Base-by-base conservation (phyloP, 495 filamentous ascomycete genomes). In the Penicillium crystallinum region DNA sequence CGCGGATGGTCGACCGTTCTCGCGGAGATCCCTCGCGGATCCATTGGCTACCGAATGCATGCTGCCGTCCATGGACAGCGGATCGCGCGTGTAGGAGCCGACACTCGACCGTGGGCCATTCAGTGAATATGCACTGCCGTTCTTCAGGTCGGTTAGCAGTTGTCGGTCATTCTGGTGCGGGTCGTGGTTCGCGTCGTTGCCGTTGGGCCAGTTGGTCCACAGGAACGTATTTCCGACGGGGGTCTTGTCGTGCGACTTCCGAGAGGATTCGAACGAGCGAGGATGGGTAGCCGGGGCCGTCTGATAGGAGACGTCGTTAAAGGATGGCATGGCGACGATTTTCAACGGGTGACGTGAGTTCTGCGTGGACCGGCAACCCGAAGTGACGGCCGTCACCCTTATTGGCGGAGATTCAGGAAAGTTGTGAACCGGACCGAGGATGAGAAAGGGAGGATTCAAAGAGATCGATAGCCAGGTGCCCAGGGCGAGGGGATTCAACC, bases 61-160 rank as follows among this genome's bases (percentile, higher is more conserved):
- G 59, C 78, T 82, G 38, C 71, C 76, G 58, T 81, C 77, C 49
- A 74, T 77, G 36, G 79, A 80, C 39, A 67, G 65, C 54, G 67
- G 62, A 14, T 79, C 77, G 56, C 72, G 74, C 46, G 70, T 78
- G 49, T 78, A 76, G 8, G 75, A 77, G 45, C 72, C 71, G 59
- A 71, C 68, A 54, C 77, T 78, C 14, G 74, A 73, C 22, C 70
- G 72, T 21, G 69, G 72, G 43, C 71, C 73, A 61, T 74, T 75
- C 56, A 77, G 52, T 22, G 77, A 74, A 37, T 75, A 75, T 49
- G 64, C 65, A 60, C 71, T 77, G 39, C 70, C 73, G 62, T 75
- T 66, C 49, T 71, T 71, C 10, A 72, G 46, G 34, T 64, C 67
- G 30, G 61, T 62, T 42, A 73, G 53, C 27, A 64, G 55, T 44